Percentiles rank a stretch among this genome's conserved stretches.
phyloP scores from a whole-genome alignment of 371 early-diverging fungal genomes.

The Mucor mucedo region DNA sequence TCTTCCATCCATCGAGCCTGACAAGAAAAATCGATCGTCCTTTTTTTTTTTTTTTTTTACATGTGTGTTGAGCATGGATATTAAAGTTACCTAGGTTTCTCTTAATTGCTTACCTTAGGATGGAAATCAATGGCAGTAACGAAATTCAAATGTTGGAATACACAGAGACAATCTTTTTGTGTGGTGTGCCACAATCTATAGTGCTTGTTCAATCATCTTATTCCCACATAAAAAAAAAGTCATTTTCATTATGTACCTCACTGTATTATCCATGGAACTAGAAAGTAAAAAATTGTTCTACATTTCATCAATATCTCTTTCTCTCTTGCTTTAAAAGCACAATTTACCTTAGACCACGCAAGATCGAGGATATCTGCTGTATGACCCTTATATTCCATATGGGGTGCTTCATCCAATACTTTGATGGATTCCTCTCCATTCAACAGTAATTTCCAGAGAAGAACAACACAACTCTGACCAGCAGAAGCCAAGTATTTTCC shows the following conservation, averaged over 20 bases:
- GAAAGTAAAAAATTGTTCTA: slow-evolving; percentile 79
- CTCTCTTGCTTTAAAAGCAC: neutral
- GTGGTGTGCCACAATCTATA: slow-evolving; percentile 81
- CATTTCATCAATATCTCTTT: too few relatives aligned
- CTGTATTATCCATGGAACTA: slow-evolving; percentile 85
- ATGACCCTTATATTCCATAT: slow-evolving; percentile 75
- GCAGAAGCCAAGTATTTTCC: slow-evolving; percentile 82
- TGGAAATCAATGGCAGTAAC: slow-evolving; percentile 85
- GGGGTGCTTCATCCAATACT: slow-evolving; percentile 68
- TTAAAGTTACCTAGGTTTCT: too few relatives aligned
- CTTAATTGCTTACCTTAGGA: slow-evolving; percentile 54
- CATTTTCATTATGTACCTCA: slow-evolving; percentile 44
- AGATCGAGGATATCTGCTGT: slow-evolving; percentile 74
- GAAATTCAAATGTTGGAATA: slow-evolving; percentile 77
- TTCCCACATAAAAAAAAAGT: too few relatives aligned
- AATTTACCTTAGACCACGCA: slow-evolving; percentile 76
- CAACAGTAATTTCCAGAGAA: slow-evolving; percentile 62
- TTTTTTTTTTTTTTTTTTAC: too few relatives aligned
- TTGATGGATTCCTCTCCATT: slow-evolving; percentile 16
- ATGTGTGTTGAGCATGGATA: too few relatives aligned
- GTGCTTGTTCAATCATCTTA: too few relatives aligned
- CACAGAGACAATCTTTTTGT: slow-evolving; percentile 73
- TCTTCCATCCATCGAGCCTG: slow-evolving; percentile 79
- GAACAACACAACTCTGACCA: slow-evolving; percentile 74
- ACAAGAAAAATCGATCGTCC: slow-evolving; percentile 82